Evolutionary conservation across 495 filamentous ascomycete genomes (phyloP).

Genomic region (Symbiotaphrina buchneri): DNA sequence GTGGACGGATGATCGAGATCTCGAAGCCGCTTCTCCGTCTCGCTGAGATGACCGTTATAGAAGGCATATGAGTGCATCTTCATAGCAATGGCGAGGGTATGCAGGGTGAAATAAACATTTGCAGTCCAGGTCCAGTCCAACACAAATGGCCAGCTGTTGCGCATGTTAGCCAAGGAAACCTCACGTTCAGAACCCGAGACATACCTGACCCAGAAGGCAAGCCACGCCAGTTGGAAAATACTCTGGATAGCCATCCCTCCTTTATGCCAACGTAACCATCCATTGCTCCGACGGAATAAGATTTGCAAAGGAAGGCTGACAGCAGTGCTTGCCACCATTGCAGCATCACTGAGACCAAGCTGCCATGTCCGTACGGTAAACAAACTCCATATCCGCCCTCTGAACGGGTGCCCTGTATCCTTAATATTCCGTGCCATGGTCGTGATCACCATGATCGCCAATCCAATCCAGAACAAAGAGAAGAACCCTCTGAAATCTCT

Average conservation of each 20-base stretch:
- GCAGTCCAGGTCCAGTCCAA: conserved; percentile 86
- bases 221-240: conserved; percentile 56
- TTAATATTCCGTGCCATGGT: conserved; percentile 79
- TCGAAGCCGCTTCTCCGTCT: conserved; percentile 55
- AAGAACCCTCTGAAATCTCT: conserved; percentile 94
- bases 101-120: conserved; percentile 85
- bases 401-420: conserved; percentile 72
- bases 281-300: conserved; percentile 29
- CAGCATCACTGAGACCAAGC: conserved; percentile 55
- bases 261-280: conserved; percentile 45
- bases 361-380: conserved; percentile 78
- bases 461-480: conserved; percentile 87
- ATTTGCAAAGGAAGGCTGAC: conserved; percentile 53
- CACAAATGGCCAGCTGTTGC: conserved; percentile 52
- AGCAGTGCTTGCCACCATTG: conserved; percentile 61
- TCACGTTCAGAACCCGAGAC: conserved; percentile 7
- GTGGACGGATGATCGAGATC: conserved; percentile 56
- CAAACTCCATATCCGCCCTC: conserved; percentile 64
- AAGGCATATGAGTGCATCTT: conserved; percentile 98
- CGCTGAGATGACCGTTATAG: conserved; percentile 88
- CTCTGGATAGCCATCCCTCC: conserved; percentile 67
- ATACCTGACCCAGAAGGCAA: conserved; percentile 60
- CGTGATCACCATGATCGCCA: conserved; percentile 93
- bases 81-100: conserved; percentile 81
- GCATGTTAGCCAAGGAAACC: conserved; percentile 7